Evolutionary conservation across 352 stramenopile species (phyloP).

Genomic region (Phytophthora macrochlamydospora): DNA sequence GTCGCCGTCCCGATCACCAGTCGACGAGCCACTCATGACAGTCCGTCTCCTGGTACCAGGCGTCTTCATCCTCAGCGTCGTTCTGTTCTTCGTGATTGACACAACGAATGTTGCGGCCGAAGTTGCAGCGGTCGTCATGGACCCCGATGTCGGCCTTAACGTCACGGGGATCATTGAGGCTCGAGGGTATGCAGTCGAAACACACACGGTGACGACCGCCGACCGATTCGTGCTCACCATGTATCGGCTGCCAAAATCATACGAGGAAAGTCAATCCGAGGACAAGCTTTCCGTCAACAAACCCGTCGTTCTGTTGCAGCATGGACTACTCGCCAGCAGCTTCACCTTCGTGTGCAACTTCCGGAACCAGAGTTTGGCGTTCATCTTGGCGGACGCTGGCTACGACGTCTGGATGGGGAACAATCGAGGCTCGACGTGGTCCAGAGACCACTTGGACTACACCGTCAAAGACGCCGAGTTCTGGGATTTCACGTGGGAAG

Average conservation of each 20-base stretch:
- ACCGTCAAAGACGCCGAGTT: constrained; percentile 35
- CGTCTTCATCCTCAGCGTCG: not conserved
- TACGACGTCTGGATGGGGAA: constrained; percentile 66
- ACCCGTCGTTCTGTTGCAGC: constrained; percentile 50
- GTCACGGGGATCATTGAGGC: constrained; percentile 36
- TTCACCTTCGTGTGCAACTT: constrained; percentile 59
- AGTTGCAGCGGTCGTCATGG: constrained; percentile 15
- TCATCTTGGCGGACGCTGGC: constrained; percentile 50
- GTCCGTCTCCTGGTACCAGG: not conserved
- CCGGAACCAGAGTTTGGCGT: constrained; percentile 55
- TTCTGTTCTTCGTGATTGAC: too few relatives aligned
- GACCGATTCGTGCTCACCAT: constrained; percentile 65
- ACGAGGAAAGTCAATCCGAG: constrained; percentile 36
- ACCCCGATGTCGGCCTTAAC: constrained; percentile 28
- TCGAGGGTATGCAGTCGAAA: constrained; percentile 51
- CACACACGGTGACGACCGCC: constrained; percentile 47
- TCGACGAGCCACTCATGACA: too few relatives aligned
- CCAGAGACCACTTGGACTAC: constrained; percentile 49
- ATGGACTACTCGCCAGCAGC: constrained; percentile 56
- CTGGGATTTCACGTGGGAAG: constrained; percentile 60
- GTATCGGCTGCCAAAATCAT: constrained; percentile 54
- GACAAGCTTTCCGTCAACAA: constrained; percentile 39
- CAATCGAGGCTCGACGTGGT: constrained; percentile 67
- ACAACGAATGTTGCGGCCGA: too few relatives aligned
- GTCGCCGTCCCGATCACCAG: too few relatives aligned